Conservation (phyloP, 1,284 basidiomycete species). For the Farysia itapuensis region DNA sequence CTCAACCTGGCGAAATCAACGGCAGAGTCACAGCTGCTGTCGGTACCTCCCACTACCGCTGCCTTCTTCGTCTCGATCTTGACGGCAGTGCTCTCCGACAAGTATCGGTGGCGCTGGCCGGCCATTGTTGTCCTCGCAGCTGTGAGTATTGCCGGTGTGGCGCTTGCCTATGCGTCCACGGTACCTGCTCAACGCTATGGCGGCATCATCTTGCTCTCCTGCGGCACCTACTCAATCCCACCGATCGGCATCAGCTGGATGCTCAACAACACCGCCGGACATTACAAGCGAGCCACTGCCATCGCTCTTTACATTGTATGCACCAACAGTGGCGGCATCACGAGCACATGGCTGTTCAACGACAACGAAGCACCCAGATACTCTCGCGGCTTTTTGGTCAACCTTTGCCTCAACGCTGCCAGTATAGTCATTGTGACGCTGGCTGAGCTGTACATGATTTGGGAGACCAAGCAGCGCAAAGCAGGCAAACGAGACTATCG, state of each 20-base stretch:
- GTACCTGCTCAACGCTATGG: slow-evolving; percentile 36
- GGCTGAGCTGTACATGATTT: slow-evolving; percentile 39
- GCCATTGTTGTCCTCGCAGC: slow-evolving; percentile 26
- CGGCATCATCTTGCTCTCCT: slow-evolving; percentile 42
- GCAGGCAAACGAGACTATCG: slow-evolving; percentile 38
- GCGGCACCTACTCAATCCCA: slow-evolving; percentile 38
- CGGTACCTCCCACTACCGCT: slow-evolving; percentile 45
- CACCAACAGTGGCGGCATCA: slow-evolving; percentile 48
- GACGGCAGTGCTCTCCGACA: slow-evolving; percentile 46
- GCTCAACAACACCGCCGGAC: slow-evolving; percentile 37
- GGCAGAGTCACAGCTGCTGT: slow-evolving; percentile 42
- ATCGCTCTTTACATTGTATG: slow-evolving; percentile 47
- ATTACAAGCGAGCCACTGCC: slow-evolving; percentile 49
- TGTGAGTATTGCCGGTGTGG: slow-evolving; percentile 38
- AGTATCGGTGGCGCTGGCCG: slow-evolving; percentile 35
- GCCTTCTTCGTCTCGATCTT: slow-evolving; percentile 44
- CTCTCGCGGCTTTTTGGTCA: slow-evolving; percentile 39
- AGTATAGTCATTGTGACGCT: slow-evolving; percentile 26
- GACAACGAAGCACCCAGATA: slow-evolving; percentile 33
- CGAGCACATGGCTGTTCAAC: slow-evolving; percentile 41
- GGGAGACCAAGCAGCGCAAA: slow-evolving; percentile 35
- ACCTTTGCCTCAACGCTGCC: slow-evolving; percentile 31
- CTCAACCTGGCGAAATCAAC: slow-evolving; percentile 34
- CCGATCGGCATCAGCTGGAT: slow-evolving; percentile 40
- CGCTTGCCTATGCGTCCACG: slow-evolving; percentile 31